phyloP scores from a whole-genome alignment of 306 rosid species.

The Casuarina cunninghamiana region DNA sequence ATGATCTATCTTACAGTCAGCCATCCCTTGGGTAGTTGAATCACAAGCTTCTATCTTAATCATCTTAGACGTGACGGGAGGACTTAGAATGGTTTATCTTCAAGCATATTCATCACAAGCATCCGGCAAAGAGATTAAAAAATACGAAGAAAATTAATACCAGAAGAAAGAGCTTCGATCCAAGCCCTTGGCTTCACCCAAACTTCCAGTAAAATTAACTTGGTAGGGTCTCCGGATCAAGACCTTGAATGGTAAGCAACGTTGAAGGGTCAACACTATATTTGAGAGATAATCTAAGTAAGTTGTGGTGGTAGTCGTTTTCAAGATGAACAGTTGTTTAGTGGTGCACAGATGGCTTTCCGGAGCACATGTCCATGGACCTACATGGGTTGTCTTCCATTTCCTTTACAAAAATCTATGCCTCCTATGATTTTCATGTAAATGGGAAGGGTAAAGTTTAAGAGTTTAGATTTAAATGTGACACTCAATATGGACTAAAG shows the following conservation, averaged over 20 bases:
- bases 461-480: too few species aligned
- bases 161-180: not conserved
- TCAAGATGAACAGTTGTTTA: too few species aligned
- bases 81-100: not conserved
- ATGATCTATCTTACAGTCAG: constrained; percentile 35
- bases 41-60: constrained; percentile 31
- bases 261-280: not conserved
- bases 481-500: too few species aligned
- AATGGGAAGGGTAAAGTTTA: too few species aligned
- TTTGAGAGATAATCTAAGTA: not conserved
- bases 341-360: not conserved
- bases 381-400: not conserved
- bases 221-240: too few species aligned
- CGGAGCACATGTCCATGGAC: not conserved
- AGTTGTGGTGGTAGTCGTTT: too few species aligned
- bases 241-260: not conserved
- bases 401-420: too few species aligned
- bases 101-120: not conserved
- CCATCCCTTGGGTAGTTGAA: constrained; percentile 41
- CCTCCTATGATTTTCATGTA: too few species aligned
- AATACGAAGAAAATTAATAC: not conserved
- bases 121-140: not conserved
- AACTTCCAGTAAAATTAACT: too few species aligned
- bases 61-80: not conserved
- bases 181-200: not conserved